phyloP scores from a whole-genome alignment of 1,284 basidiomycete species.

The Boletellus deceptivus region DNA sequence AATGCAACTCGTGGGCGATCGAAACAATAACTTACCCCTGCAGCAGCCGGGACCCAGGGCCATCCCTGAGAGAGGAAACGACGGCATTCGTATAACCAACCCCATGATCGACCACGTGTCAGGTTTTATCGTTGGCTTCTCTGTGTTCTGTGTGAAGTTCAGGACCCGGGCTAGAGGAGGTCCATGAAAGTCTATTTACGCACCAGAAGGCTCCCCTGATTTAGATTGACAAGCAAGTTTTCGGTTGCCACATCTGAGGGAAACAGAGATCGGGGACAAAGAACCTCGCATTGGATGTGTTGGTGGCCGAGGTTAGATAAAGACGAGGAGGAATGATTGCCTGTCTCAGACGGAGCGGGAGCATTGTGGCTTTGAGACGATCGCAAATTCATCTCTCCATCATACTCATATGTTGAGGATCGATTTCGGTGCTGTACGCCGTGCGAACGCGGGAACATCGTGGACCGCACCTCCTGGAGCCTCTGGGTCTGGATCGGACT shows the following conservation, averaged over 20 bases:
- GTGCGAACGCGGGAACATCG: neutral
- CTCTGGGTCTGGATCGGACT: neutral
- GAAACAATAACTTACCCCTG: slow-evolving; percentile 9
- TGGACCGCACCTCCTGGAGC: slow-evolving; percentile 6
- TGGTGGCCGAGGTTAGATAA: slow-evolving; percentile 1
- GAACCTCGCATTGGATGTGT: slow-evolving; percentile 1
- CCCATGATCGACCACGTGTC: slow-evolving; percentile 21
- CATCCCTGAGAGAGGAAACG: slow-evolving; percentile 8
- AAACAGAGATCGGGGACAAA: slow-evolving; percentile 3
- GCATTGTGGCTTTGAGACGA: neutral
- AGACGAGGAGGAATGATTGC: neutral
- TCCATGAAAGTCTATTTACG: neutral
- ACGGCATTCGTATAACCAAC: slow-evolving; percentile 16
- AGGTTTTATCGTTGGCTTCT: slow-evolving; percentile 9
- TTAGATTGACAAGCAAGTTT: slow-evolving; percentile 8
- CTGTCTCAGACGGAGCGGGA: neutral
- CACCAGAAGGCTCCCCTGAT: slow-evolving; percentile 9
- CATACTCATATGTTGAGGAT: slow-evolving; percentile 1
- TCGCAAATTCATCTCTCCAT: neutral
- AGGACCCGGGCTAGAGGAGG: too few species aligned
- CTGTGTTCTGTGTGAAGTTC: neutral
- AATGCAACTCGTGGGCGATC: neutral
- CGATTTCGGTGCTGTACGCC: neutral
- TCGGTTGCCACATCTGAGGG: slow-evolving; percentile 8
- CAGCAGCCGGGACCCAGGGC: slow-evolving; percentile 1